Evolutionary conservation across 2,329 filamentous ascomycete species (phyloP).

Genomic region (Sarocladiaceae sp.): DNA sequence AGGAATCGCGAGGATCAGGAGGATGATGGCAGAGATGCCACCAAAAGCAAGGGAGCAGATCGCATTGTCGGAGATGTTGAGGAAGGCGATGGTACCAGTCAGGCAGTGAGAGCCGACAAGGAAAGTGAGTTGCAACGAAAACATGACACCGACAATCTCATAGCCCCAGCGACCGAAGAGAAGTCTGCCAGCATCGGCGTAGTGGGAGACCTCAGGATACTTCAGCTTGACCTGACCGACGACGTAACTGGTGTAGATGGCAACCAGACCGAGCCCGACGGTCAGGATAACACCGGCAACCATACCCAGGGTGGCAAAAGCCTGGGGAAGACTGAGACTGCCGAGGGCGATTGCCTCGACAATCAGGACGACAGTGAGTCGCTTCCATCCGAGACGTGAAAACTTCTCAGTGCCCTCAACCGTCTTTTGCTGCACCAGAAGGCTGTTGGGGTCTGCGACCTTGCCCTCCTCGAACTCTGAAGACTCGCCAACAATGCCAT

Average conservation of each 20-base stretch:
- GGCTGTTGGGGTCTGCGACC: constrained; percentile 4
- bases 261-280: constrained; percentile 36
- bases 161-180: constrained; percentile 54
- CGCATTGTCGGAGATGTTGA: constrained; percentile 53
- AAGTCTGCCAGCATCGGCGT: constrained; percentile 61
- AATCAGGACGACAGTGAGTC: constrained; percentile 47
- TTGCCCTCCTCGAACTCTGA: constrained; percentile 20
- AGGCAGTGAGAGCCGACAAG: constrained; percentile 66
- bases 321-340: constrained; percentile 41
- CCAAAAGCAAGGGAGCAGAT: constrained; percentile 39
- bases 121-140: constrained; percentile 60
- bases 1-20: constrained; percentile 39
- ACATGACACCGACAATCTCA: constrained; percentile 55
- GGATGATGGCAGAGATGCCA: constrained; percentile 38
- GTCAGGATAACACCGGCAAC: constrained; percentile 38
- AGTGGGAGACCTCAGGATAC: constrained; percentile 54
- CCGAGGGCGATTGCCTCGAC: constrained; percentile 52
- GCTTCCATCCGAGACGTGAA: constrained; percentile 50
- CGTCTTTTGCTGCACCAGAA: constrained; percentile 11
- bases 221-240: constrained; percentile 43
- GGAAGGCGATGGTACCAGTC: constrained; percentile 64
- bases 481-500: constrained; percentile 13
- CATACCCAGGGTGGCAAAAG: constrained; percentile 50
- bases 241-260: constrained; percentile 42
- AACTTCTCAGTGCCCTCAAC: constrained; percentile 42